These are phyloP conservation scores for Melampsora larici-populina DNA, from an alignment of 1,284 basidiomycete species.

Conservation along the genomic window DNA sequence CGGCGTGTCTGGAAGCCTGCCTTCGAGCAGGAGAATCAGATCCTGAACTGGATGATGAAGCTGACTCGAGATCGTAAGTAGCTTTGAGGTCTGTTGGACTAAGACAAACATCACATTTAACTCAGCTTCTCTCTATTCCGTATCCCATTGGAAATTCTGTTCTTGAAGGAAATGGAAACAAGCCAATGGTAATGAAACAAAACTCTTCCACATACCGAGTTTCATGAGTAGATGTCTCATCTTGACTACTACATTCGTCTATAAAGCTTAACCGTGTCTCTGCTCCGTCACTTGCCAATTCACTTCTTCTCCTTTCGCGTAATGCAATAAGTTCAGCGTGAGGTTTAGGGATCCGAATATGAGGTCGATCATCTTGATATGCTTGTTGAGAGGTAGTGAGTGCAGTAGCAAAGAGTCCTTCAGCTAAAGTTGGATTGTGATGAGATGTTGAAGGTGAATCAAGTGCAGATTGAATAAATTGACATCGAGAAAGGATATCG, in stretches of 20 bases:
- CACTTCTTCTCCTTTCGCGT: slow-evolving; percentile 26
- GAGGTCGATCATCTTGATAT: too few relatives aligned
- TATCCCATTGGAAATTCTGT: neutral
- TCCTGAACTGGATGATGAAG: neutral
- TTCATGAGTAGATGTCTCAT: slow-evolving; percentile 15
- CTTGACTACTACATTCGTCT: slow-evolving; percentile 12
- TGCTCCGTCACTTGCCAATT: slow-evolving; percentile 6
- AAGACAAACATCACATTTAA: neutral
- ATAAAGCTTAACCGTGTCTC: slow-evolving; percentile 31
- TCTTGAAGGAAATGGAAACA: neutral
- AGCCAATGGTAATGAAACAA: neutral
- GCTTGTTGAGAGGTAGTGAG: too few relatives aligned
- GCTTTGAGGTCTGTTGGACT: neutral
- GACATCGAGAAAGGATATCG: slow-evolving; percentile 27
- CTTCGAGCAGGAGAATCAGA: neutral
- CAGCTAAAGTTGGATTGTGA: neutral
- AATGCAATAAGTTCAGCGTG: slow-evolving; percentile 18
- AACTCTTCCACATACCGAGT: neutral
- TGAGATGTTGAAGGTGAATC: neutral
- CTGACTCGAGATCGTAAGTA: too few relatives aligned
- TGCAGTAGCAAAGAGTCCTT: too few relatives aligned
- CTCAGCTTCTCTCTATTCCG: neutral
- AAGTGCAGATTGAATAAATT: slow-evolving; percentile 20
- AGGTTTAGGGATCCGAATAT: neutral
- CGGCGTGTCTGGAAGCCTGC: too few relatives aligned